Base-by-base conservation (phyloP, 441 rosid species). In the Jatropha multifida region DNA sequence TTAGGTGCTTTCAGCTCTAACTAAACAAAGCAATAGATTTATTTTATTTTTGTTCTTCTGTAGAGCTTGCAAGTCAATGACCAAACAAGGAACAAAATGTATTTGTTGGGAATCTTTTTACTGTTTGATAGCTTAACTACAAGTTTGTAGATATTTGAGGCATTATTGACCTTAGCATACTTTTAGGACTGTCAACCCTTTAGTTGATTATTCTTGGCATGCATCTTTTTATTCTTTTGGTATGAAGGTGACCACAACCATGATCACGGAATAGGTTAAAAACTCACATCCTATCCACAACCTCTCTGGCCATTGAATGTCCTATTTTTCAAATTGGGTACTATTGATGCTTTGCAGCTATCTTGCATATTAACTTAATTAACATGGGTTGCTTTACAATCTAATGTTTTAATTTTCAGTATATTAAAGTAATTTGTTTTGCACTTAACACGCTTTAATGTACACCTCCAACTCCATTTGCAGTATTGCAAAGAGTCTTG, bases 391-490 rank as follows among this genome's bases (percentile, higher is more conserved):
- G 14, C 46, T 67, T 46, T 14, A n/a, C 26, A 54, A 26, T 59
- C 11, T 61, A 66, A 66, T 68, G 56, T 60, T 41, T 71, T 54
- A 38, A 48, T 37, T 4, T 74, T 62, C 40, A 74, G 69, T 48
- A 40, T 75, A 48, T 20, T 67, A 54, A 54, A 12, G 38, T 26
- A 70, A 44, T 46, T 60, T 60, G 48, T 55, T 58, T 17, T 8
- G 15, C n/a, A 2, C 11, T 15, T 20, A 14, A 37, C 62, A 23
- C 41, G 1, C 15, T 56, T 5, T 32, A 52, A 8, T 18, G 54
- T 51, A 56, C 40, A 9, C 65, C n/a, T 17, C 3, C 1, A 18
- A 38, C 20, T 65, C 20, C 20, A 54, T 40, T 68, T 48, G 42
- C 48, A 18, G 48, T 71, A 49, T 76, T 76, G 46, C 76, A 63